A percentile compares a stretch with the other conserved stretches of the same genome.
These are phyloP conservation scores for Ceratocystis ficicola DNA, from an alignment of 2,329 filamentous ascomycete genomes.

Conservation along the genomic window DNA sequence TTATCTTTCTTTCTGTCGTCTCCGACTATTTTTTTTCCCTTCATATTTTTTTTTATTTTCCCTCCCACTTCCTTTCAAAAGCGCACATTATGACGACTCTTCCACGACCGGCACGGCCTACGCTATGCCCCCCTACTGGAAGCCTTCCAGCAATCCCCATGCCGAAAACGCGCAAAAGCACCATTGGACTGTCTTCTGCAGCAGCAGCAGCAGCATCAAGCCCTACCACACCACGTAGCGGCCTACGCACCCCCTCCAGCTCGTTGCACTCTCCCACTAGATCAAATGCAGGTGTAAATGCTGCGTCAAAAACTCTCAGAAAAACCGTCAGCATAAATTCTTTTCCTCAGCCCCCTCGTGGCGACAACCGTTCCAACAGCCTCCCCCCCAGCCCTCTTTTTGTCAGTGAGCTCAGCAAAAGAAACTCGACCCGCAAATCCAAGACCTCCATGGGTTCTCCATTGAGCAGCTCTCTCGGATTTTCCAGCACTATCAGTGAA, in stretches of 20 bases:
- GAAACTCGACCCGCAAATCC: slow-evolving; percentile 37
- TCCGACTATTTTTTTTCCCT: not conserved
- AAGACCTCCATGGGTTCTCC: slow-evolving; percentile 45
- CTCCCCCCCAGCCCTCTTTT: slow-evolving; percentile 51
- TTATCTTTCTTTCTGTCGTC: slow-evolving; percentile 2
- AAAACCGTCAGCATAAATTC: slow-evolving; percentile 89
- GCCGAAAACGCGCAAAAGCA: slow-evolving; percentile 59
- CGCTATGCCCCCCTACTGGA: slow-evolving; percentile 57
- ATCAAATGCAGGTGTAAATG: slow-evolving; percentile 43
- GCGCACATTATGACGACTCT: slow-evolving; percentile 44
- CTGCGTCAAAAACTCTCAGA: slow-evolving; percentile 57
- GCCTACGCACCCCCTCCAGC: slow-evolving; percentile 47
- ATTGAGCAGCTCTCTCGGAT: slow-evolving; percentile 49
- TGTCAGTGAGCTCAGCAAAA: slow-evolving; percentile 35
- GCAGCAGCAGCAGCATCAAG: slow-evolving; percentile 34
- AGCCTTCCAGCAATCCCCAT: slow-evolving; percentile 64
- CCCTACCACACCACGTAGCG: slow-evolving; percentile 43
- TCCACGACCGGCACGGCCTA: slow-evolving; percentile 54
- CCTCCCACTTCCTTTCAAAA: not conserved
- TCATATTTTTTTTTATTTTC: not conserved
- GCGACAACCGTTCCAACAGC: slow-evolving; percentile 46
- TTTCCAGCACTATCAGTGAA: slow-evolving; percentile 68
- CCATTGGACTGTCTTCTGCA: slow-evolving; percentile 31
- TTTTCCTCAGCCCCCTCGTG: slow-evolving; percentile 78
- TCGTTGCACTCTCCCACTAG: slow-evolving; percentile 41